Conservation (phyloP, 2,329 filamentous ascomycete species). For the Parafenestella ontariensis region DNA sequence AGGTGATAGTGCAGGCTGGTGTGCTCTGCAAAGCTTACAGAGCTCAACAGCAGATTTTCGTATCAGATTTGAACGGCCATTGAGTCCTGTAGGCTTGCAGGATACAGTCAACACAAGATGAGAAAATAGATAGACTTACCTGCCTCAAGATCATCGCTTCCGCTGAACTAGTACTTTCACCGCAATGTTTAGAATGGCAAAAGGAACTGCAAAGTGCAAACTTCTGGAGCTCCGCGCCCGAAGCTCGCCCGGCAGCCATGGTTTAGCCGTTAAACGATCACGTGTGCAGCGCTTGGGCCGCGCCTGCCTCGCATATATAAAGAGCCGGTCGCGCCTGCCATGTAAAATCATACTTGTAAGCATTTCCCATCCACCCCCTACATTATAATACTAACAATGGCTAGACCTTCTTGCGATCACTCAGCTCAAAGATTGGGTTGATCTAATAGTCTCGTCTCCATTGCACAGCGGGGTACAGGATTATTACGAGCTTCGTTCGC, state of each 20-base stretch:
- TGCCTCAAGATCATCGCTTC: constrained; percentile 11
- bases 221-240: not conserved
- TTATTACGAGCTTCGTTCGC: not conserved
- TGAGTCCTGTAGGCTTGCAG: not conserved
- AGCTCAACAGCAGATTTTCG: not conserved
- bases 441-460: not conserved
- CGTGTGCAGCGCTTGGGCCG: not conserved
- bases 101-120: not conserved
- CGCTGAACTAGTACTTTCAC: not conserved
- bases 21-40: not conserved
- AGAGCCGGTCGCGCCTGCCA: not conserved
- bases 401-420: not conserved
- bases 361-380: no score
- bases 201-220: not conserved
- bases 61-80: not conserved
- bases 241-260: not conserved
- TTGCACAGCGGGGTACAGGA: not conserved
- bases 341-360: not conserved
- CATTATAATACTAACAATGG: no score
- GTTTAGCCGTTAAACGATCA: not conserved
- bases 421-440: not conserved
- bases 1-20: not conserved
- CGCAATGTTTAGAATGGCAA: not conserved
- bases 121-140: constrained; percentile 10
- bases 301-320: not conserved